Evolutionary conservation across 306 rosid genomes (phyloP), one percentile per base, ranked within the genome.

Genomic region (Fragaria nilgerrensis): DNA sequence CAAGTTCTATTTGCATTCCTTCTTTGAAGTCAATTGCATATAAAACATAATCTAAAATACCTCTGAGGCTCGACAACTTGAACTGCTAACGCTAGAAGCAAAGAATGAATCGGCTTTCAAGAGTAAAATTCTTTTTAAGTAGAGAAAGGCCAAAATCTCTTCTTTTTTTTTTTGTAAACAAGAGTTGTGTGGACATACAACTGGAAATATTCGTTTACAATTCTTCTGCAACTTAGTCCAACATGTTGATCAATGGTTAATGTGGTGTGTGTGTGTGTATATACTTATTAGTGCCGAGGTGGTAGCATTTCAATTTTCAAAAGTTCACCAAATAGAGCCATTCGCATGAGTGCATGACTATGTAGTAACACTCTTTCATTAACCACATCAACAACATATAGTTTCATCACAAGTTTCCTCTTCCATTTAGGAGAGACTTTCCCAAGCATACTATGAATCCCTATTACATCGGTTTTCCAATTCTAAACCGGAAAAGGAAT

Each of bases 1-100:
- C 98, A 90, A 84, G 95, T 89, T 81, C 90, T 95, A 80, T 92
- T 95, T 82, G 85, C 98, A 61, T 87, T 92, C 73, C 97, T 95
- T 83, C 95, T 92, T 70, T 89, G 84, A 92, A 78, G 67, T 82
- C 69, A 62, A 76, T 72, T 76, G 58, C 75, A 66, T 63, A 84
- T 58, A 76, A 73, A 79, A 63, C 78, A 70, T 67, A 59, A 74
- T 75, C 65, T 48, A 5, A 66, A 61, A 70, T 56, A 58, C 39
- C 52, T 58, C 47, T 70, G 78, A 77, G 89, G 77, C 75, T 66
- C 48, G 27, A 45, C 32, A 29, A 66, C 59, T 70, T 62, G 71
- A 65, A 58, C 80, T 34, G 32, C 32, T 43, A 47, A 19, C 1
- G 56, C 39, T 52, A 16, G 73, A 66, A 47, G 66, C 65, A 37